Conservation (phyloP, 2,329 filamentous ascomycete species). For the Diaporthe citri region DNA sequence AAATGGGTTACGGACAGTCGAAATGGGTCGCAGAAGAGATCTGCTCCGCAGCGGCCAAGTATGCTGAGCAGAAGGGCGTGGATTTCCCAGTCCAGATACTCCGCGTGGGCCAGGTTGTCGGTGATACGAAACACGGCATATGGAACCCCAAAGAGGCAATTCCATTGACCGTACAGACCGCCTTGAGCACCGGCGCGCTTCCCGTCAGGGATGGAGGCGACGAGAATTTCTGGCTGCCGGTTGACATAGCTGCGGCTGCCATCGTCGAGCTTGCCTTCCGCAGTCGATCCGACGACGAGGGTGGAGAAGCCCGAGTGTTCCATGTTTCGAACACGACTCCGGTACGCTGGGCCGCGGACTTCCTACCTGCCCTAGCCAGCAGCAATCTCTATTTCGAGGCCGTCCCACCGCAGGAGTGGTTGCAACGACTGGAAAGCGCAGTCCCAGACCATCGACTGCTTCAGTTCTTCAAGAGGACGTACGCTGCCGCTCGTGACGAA, state of each 20-base stretch:
- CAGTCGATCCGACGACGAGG: neutral
- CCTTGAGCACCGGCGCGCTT: slow-evolving; percentile 58
- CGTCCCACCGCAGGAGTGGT: slow-evolving; percentile 59
- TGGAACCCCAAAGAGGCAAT: slow-evolving; percentile 65
- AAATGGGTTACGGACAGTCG: slow-evolving; percentile 25
- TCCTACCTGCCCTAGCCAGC: slow-evolving; percentile 62
- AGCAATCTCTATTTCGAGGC: slow-evolving; percentile 59
- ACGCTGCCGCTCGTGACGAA: neutral
- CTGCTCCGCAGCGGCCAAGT: slow-evolving; percentile 6
- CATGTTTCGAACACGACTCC: slow-evolving; percentile 13
- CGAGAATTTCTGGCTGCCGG: slow-evolving; percentile 13
- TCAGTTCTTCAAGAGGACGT: slow-evolving; percentile 44
- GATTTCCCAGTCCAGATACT: slow-evolving; percentile 50
- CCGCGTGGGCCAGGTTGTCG: slow-evolving; percentile 61
- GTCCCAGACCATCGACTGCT: slow-evolving; percentile 62
- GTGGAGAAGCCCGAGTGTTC: neutral
- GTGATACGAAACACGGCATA: slow-evolving; percentile 57
- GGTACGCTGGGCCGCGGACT: slow-evolving; percentile 60
- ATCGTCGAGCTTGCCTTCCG: slow-evolving; percentile 18
- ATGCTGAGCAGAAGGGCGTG: slow-evolving; percentile 43
- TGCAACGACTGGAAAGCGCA: slow-evolving; percentile 56
- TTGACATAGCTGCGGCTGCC: slow-evolving; percentile 15
- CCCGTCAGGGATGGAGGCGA: slow-evolving; percentile 46
- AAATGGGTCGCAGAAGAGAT: slow-evolving; percentile 34
- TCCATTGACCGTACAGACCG: slow-evolving; percentile 61